Conservation (phyloP, 2,329 filamentous ascomycete genomes). For the Aschersonia sp. region DNA sequence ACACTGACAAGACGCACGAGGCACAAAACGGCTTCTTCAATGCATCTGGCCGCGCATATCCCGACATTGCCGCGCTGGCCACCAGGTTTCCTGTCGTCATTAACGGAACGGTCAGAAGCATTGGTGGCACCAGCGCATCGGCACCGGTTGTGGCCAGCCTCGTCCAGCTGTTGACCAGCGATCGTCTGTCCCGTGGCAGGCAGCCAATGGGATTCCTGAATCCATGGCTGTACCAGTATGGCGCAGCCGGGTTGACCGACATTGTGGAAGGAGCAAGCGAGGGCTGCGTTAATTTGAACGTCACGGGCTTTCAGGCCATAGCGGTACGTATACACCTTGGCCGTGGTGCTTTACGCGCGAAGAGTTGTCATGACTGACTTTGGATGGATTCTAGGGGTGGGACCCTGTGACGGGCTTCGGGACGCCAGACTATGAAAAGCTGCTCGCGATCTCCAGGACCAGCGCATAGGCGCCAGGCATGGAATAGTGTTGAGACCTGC, state of each 20-base stretch:
- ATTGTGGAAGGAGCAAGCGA: not conserved
- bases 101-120: not conserved
- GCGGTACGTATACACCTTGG: not conserved
- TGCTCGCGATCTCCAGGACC: not conserved
- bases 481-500: not conserved
- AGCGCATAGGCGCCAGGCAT: not conserved
- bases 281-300: constrained; percentile 1
- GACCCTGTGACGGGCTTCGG: constrained; percentile 2
- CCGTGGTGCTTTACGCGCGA: not conserved
- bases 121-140: constrained; percentile 3
- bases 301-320: constrained; percentile 2
- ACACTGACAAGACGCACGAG: constrained; percentile 1
- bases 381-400: constrained; percentile 1
- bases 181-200: not conserved
- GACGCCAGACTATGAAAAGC: constrained; percentile 3
- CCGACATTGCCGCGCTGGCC: constrained; percentile 2
- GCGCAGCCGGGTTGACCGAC: constrained; percentile 1
- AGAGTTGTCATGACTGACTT: not conserved
- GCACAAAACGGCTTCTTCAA: constrained; percentile 1
- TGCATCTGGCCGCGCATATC: constrained; percentile 1
- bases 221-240: constrained; percentile 1
- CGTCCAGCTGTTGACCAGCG: constrained; percentile 3
- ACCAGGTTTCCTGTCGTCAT: not conserved
- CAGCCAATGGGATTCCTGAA: constrained; percentile 4
- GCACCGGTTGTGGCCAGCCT: constrained; percentile 2